Evolutionary conservation across 2,329 filamentous ascomycete genomes (phyloP), one percentile per base, ranked within the genome.

Genomic region (Chalaropsis ovoidea): DNA sequence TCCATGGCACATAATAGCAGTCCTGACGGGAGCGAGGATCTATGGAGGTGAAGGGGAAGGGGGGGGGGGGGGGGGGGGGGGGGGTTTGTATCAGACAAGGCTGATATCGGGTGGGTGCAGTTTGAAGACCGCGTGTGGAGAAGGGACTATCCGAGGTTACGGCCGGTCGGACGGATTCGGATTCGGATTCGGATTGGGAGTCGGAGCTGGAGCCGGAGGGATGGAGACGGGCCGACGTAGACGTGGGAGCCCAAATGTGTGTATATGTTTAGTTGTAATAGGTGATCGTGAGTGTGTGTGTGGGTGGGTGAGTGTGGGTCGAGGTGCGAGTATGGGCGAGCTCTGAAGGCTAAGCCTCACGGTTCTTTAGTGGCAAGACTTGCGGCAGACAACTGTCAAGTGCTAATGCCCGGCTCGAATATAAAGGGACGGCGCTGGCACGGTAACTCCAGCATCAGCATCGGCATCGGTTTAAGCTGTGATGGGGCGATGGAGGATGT

Each of bases 1-100:
- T 67, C 66, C 66, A 67, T 67, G 66, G 66, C 66, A 67, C 66
- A 67, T 65, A 65, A 67, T 65, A 65, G 61, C 64, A 49, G 47
- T 63, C 61, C 49, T 60, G 58, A 62, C 39, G 47, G 31, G 41
- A 62, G 52, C 19, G 41, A 56, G 24, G 39, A 42, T 39, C 3
- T 52, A 27, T 52, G 45, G 17, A 15, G 24, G 17, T 31, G 17
- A 10, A 19, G 54, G 24, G 4, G 27, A 1, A 17, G 24, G 10
- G 27, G 1, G 3, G 4, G 43, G 6, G 13, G 6, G 4, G 24
- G 4, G 27, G 1, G 3, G 24, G 10, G 27, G 1, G 3, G 4
- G 43, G 6, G 13, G 6, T 2, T 17, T 47, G n/a, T 47, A 47
- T n/a, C 43, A 47, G 43, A n/a, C 43, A 19, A n/a, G n/a, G 43